phyloP scores from a whole-genome alignment of 371 early-diverging fungal genomes.

The Dinochytrium kinnereticum region DNA sequence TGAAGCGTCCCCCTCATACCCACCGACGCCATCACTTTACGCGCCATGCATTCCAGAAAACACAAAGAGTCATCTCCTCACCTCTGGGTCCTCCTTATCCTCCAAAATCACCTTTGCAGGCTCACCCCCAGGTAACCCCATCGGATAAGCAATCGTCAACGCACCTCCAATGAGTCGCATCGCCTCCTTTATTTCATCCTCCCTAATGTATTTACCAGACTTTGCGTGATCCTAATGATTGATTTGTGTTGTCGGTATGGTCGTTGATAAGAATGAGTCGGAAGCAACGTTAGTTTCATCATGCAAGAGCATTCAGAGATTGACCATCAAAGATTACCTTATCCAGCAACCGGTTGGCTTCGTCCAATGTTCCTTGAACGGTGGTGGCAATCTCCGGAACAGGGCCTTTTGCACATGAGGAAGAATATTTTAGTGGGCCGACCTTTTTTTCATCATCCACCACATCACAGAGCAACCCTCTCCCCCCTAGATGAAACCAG shows the following conservation, averaged over 20 bases:
- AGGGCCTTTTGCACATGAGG: constrained; percentile 36
- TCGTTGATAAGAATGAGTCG: too few species aligned
- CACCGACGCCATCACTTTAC: too few species aligned
- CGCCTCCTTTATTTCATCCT: constrained; percentile 40
- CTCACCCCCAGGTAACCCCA: constrained; percentile 59
- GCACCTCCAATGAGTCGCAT: constrained; percentile 51
- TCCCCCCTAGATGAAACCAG: too few species aligned
- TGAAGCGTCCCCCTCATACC: too few species aligned
- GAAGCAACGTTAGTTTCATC: too few species aligned
- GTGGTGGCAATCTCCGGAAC: constrained; percentile 38
- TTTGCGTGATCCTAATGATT: constrained; percentile 47
- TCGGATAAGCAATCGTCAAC: constrained; percentile 56
- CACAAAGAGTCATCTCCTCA: constrained; percentile 36
- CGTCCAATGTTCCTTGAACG: constrained; percentile 40
- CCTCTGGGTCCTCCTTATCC: constrained; percentile 54
- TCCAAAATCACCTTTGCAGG: constrained; percentile 52
- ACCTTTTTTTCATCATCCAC: too few species aligned
- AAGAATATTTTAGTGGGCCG: neutral
- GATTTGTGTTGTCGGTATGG: too few species aligned
- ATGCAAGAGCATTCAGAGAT: neutral
- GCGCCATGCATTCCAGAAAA: too few species aligned
- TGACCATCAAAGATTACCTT: constrained; percentile 32
- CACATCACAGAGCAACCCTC: too few species aligned
- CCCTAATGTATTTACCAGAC: constrained; percentile 46
- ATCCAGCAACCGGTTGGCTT: constrained; percentile 37